A percentile compares a stretch with the other conserved stretches of the same genome.
Evolutionary conservation across 768 basidiomycete species (phyloP).

Genomic region (Nidularia pulvinata): DNA sequence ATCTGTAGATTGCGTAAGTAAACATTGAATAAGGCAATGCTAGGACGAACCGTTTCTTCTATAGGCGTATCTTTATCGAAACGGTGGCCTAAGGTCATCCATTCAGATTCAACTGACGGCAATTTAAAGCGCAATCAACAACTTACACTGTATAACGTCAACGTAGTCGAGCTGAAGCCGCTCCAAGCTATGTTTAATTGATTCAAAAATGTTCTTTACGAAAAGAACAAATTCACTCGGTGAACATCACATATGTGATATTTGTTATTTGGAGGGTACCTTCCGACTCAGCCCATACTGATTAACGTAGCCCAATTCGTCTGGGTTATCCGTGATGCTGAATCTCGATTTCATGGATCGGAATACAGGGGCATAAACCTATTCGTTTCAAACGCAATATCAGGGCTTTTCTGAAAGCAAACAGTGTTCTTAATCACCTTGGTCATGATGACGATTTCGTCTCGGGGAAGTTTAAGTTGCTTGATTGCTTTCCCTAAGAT

Average conservation of each 20-base stretch:
- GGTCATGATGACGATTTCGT: conserved; percentile 77
- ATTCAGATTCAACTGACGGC: conserved; percentile 5
- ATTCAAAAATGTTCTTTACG: conserved; percentile 68
- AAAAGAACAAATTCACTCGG: conserved; percentile 1
- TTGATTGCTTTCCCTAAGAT: conserved; percentile 78
- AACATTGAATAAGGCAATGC: background rate
- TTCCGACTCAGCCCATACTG: conserved; percentile 41
- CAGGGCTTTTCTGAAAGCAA: conserved; percentile 10
- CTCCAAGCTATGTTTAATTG: conserved; percentile 58
- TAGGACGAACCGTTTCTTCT: conserved; percentile 41
- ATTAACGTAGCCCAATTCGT: conserved; percentile 50
- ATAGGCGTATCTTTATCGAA: conserved; percentile 60
- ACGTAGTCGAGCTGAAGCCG: conserved; percentile 76
- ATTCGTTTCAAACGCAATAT: background rate
- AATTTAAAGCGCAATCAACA: background rate
- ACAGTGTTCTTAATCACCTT: conserved; percentile 49
- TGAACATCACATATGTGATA: background rate
- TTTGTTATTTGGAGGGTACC: conserved; percentile 5
- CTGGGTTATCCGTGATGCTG: conserved; percentile 9
- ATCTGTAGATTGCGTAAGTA: conserved; percentile 30
- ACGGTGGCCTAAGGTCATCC: conserved; percentile 36
- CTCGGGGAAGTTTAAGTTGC: conserved; percentile 61
- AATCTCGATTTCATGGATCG: background rate
- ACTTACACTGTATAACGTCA: conserved; percentile 68
- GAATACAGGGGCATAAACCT: conserved; percentile 1